A percentile compares a stretch with the other conserved stretches of the same genome.
Evolutionary conservation across 331 rosid genomes (phyloP).

Genomic region (Cucumis variabilis): DNA sequence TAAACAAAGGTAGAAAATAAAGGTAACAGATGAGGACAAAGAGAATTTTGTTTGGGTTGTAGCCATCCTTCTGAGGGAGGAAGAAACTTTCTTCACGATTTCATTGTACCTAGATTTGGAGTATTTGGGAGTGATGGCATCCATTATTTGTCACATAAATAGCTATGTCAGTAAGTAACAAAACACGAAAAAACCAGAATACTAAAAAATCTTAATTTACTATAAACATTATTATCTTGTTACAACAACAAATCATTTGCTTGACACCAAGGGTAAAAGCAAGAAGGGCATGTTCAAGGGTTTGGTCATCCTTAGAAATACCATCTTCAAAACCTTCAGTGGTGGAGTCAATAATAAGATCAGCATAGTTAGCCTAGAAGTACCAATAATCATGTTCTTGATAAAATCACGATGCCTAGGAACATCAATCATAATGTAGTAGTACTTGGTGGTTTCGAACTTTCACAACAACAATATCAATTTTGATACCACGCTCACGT

Average conservation of each 20-base stretch:
- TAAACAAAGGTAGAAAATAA: no score
- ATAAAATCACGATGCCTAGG: conserved; percentile 75
- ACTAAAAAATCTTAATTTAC: background rate
- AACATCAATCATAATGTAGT: conserved; percentile 71
- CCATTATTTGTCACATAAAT: conserved; percentile 54
- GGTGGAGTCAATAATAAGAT: conserved; percentile 65
- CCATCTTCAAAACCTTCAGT: conserved; percentile 78
- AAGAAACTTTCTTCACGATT: conserved; percentile 31
- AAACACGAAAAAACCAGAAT: background rate
- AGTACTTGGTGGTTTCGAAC: conserved; percentile 68
- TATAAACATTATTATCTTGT: conserved; percentile 51
- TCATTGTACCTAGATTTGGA: conserved; percentile 32
- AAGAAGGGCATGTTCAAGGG: conserved; percentile 70
- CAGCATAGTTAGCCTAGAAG: conserved; percentile 71
- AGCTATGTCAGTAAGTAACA: background rate
- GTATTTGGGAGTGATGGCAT: conserved; percentile 45
- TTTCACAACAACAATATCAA: conserved; percentile 69
- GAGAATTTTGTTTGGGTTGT: conserved; percentile 33
- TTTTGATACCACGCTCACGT: conserved; percentile 72
- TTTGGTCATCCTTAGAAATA: conserved; percentile 71
- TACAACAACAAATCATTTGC: conserved; percentile 73
- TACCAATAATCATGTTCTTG: conserved; percentile 73
- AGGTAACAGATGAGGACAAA: conserved; percentile 32
- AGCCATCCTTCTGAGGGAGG: conserved; percentile 35
- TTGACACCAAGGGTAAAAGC: conserved; percentile 75